phyloP scores from a whole-genome alignment of 1,139 yeast species.

The Hyphopichia pseudoburtonii region DNA sequence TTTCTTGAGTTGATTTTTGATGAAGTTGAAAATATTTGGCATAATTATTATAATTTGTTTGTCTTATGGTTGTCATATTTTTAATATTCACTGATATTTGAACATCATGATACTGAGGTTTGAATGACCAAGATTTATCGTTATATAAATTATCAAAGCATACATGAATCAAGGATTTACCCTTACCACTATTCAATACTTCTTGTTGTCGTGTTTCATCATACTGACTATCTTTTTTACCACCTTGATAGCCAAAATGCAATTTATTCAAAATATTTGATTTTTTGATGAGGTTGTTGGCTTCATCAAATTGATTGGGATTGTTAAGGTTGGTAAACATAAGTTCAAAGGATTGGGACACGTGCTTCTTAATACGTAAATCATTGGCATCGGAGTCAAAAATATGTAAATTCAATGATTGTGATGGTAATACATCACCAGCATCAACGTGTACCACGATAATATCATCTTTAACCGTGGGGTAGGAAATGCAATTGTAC shows the following conservation, averaged over 20 bases:
- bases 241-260: constrained; percentile 6
- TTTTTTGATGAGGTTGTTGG: constrained; percentile 9
- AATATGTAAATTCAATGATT: constrained; percentile 34
- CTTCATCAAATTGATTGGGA: constrained; percentile 16
- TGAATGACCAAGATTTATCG: constrained; percentile 47
- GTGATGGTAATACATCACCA: constrained; percentile 35
- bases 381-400: constrained; percentile 39
- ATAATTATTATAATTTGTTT: constrained; percentile 37
- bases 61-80: constrained; percentile 30
- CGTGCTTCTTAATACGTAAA: constrained; percentile 31
- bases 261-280: constrained; percentile 12
- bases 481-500: constrained; percentile 39
- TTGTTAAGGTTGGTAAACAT: constrained; percentile 40
- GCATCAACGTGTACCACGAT: constrained; percentile 31
- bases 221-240: constrained; percentile 2
- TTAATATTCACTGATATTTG: constrained; percentile 37
- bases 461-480: constrained; percentile 38
- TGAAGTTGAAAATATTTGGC: constrained; percentile 34
- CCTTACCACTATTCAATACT: constrained; percentile 21
- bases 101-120: constrained; percentile 32
- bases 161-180: constrained; percentile 33
- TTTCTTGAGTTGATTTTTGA: constrained; percentile 6
- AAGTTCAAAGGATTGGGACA: constrained; percentile 28
- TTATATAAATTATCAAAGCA: constrained; percentile 46
- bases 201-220: constrained; percentile 12